Base-by-base conservation (phyloP, 2,329 filamentous ascomycete genomes). In the Capronia coronata region DNA sequence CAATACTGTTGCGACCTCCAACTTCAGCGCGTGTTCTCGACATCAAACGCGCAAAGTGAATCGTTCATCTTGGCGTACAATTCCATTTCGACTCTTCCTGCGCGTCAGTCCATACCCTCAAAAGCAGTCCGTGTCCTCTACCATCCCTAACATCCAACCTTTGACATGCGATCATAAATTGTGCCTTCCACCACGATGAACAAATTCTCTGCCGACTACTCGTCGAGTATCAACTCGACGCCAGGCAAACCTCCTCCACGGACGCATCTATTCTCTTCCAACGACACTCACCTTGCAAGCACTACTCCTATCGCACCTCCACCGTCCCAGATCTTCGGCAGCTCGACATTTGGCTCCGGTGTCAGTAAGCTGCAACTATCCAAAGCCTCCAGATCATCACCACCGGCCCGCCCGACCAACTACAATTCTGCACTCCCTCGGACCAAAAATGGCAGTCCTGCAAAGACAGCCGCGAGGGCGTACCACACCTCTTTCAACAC, bases 291-390 rank as follows among this genome's bases (percentile, higher is more conserved):
- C 23, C 49, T 54, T 3, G 52, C 55, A 4, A 61, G 58, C 39
- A 61, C 58, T 46, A 80, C 77, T 18, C 78, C 78, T 25, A 70
- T 72, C 49, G 77, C 74, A 2, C 70, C 70, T 37, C 76, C 76
- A 40, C 74, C 76, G 22, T 72, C 73, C 5, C 70, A 70, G 37
- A 59, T 75, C 16, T 75, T 78, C 56, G 74, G 73, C 44, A 75
- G 71, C 63, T 77, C 78, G 13, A 71, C 72, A 52, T 64, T 74
- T 48, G 67, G 65, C 21, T 61, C 52, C 52, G 62, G 50, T 64
- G 67, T 54, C 59, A 64, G 30, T 53, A 72, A 54, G 64, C 65
- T 35, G 54, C 69, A 18, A 66, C 71, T 56, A 64, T 62, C 38
- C 62, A 65, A 50, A 66, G 67, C 51, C 63, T 67, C 42, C 66